Percentiles rank a stretch among this genome's conserved stretches.
These are phyloP conservation scores for Polysphondylium violaceum DNA, from an alignment of 78 protist genomes.

Conservation along the genomic window DNA sequence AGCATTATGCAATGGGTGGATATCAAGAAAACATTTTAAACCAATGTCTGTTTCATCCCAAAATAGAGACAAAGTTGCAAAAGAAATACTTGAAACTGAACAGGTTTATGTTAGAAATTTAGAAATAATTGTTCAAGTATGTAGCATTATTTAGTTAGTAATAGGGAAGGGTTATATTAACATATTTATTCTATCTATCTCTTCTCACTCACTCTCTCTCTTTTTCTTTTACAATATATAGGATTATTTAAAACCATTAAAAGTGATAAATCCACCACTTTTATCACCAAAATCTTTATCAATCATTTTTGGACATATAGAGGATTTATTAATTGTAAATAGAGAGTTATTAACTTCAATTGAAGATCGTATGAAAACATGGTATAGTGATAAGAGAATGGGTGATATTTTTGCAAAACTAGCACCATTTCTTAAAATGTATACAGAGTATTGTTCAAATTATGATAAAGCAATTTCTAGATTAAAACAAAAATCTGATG, in stretches of 20 bases:
- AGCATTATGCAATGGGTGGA: constrained; percentile 15
- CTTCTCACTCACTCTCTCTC: background rate
- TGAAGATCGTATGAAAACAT: constrained; percentile 71
- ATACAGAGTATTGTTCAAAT: constrained; percentile 63
- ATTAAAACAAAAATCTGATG: constrained; percentile 35
- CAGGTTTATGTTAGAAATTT: constrained; percentile 66
- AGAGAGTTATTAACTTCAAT: constrained; percentile 16
- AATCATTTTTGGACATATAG: constrained; percentile 71
- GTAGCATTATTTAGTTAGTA: too few relatives aligned
- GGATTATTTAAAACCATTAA: constrained; percentile 76
- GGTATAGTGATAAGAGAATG: constrained; percentile 41
- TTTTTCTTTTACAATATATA: background rate
- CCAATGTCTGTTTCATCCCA: background rate
- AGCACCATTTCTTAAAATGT: constrained; percentile 64
- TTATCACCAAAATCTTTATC: constrained; percentile 46
- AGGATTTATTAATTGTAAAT: constrained; percentile 51
- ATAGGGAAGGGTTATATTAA: background rate
- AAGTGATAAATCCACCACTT: constrained; percentile 61
- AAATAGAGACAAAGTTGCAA: constrained; percentile 79
- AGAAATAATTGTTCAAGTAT: constrained; percentile 71
- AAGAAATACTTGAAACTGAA: constrained; percentile 74
- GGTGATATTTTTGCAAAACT: constrained; percentile 59
- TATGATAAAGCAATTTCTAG: constrained; percentile 53
- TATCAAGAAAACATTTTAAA: constrained; percentile 43
- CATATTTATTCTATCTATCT: background rate